These are phyloP conservation scores for Cornus controversa DNA, from an alignment of 148 eudicot genomes.

Conservation along the genomic window DNA sequence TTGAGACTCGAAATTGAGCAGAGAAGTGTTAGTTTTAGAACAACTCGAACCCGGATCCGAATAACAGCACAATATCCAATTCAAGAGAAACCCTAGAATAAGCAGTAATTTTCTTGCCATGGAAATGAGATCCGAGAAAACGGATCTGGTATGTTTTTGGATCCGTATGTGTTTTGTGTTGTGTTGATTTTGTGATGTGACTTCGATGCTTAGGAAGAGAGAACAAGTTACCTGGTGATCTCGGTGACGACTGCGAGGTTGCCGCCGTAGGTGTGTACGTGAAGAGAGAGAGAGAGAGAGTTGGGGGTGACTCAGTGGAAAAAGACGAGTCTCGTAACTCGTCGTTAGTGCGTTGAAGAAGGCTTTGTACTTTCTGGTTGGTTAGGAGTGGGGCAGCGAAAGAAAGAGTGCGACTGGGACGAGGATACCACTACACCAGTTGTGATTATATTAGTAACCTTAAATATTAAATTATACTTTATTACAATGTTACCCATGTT, in stretches of 20 bases:
- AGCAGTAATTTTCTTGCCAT: conserved; percentile 28
- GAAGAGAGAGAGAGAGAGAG: conserved; percentile 2
- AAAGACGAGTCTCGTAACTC: background rate
- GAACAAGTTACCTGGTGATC: conserved; percentile 3
- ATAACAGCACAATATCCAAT: conserved; percentile 5
- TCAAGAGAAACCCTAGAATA: conserved; percentile 22
- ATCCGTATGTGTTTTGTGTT: background rate
- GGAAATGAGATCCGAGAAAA: conserved; percentile 18
- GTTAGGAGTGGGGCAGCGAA: background rate
- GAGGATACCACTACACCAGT: background rate
- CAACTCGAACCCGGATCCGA: conserved; percentile 39
- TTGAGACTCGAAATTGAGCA: conserved; percentile 52
- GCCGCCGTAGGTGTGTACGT: conserved; percentile 7
- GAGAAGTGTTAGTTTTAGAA: conserved; percentile 37
- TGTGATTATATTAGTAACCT: background rate
- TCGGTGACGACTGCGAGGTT: background rate
- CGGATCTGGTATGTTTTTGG: conserved; percentile 25
- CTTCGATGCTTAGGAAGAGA: background rate
- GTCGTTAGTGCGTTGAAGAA: conserved; percentile 1
- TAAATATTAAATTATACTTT: too few relatives aligned
- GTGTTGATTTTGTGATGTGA: background rate
- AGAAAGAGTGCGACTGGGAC: background rate
- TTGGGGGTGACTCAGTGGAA: background rate
- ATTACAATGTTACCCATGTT: too few relatives aligned
- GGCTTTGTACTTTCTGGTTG: conserved; percentile 7